These are phyloP conservation scores for Jimgerdemannia lactiflua DNA, from an alignment of 192 early-diverging fungal genomes.

Conservation along the genomic window DNA sequence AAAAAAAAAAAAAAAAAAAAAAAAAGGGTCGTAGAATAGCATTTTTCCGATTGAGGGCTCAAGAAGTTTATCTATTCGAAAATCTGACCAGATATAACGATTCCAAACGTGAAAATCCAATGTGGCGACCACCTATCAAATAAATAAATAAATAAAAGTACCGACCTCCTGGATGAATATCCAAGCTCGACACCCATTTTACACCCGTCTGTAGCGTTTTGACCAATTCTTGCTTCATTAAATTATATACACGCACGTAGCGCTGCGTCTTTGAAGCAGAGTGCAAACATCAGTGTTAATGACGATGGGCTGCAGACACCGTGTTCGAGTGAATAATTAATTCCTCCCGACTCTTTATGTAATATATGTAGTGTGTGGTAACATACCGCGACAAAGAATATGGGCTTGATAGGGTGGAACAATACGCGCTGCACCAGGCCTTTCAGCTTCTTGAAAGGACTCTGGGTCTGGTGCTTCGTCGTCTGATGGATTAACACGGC, in stretches of 20 bases:
- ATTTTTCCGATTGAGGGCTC: too few relatives aligned
- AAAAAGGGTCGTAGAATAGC: too few relatives aligned
- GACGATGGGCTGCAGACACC: not conserved
- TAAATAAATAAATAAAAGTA: conserved; percentile 2
- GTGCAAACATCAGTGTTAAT: conserved; percentile 2
- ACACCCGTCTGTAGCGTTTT: conserved; percentile 83
- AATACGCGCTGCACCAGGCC: conserved; percentile 82
- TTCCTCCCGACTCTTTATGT: not conserved
- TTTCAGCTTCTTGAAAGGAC: conserved; percentile 88
- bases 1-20: too few relatives aligned
- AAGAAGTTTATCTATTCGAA: too few relatives aligned
- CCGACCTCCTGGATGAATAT: conserved; percentile 84
- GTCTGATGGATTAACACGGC: conserved; percentile 93
- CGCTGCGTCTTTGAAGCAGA: conserved; percentile 75
- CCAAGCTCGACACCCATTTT: conserved; percentile 96
- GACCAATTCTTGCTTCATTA: conserved; percentile 81
- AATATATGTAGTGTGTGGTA: not conserved
- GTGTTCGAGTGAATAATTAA: not conserved
- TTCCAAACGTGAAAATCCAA: too few relatives aligned
- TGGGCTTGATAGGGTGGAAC: conserved; percentile 93
- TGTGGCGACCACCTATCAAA: not conserved
- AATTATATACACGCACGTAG: conserved; percentile 91
- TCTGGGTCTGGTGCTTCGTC: conserved; percentile 82
- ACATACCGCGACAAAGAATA: conserved; percentile 83
- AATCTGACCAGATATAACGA: too few relatives aligned